A percentile compares a stretch with the other conserved stretches of the same genome.
Evolutionary conservation across 2,329 filamentous ascomycete genomes (phyloP).

Genomic region (Tolypocladium amazonense): DNA sequence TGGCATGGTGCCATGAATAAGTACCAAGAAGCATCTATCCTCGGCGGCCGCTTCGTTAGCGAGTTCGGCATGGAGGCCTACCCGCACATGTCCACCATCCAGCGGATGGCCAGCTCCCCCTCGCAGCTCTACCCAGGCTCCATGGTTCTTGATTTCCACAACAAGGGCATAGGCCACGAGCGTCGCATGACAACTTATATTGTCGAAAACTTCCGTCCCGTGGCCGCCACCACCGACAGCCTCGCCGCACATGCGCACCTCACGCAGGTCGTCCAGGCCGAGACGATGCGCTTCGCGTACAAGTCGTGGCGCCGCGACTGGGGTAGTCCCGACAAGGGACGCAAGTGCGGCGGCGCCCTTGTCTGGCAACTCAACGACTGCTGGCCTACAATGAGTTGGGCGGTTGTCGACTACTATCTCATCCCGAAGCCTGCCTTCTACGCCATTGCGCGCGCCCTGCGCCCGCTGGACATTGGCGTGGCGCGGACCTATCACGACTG

Average conservation of each 20-base stretch:
- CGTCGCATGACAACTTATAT: slow-evolving; percentile 64
- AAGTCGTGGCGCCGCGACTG: slow-evolving; percentile 52
- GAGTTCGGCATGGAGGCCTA: slow-evolving; percentile 62
- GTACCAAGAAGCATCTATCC: slow-evolving; percentile 62
- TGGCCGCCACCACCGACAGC: slow-evolving; percentile 24
- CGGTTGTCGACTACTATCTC: slow-evolving; percentile 52
- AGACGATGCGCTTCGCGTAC: slow-evolving; percentile 40
- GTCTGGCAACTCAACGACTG: slow-evolving; percentile 65
- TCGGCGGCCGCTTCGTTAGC: slow-evolving; percentile 67
- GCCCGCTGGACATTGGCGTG: slow-evolving; percentile 48
- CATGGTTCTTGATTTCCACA: slow-evolving; percentile 69
- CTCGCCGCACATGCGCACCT: slow-evolving; percentile 68
- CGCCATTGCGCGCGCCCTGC: slow-evolving; percentile 45
- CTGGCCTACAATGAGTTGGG: slow-evolving; percentile 57
- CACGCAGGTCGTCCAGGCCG: slow-evolving; percentile 43
- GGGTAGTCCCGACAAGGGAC: slow-evolving; percentile 33
- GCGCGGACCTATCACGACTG: slow-evolving; percentile 30
- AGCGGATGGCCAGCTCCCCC: slow-evolving; percentile 46
- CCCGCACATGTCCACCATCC: slow-evolving; percentile 62
- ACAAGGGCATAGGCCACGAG: slow-evolving; percentile 72
- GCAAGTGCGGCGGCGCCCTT: slow-evolving; percentile 51
- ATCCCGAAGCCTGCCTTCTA: slow-evolving; percentile 52
- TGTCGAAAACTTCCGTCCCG: slow-evolving; percentile 58
- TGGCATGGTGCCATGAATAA: slow-evolving; percentile 64
- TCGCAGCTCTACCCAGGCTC: slow-evolving; percentile 54